Evolutionary conservation across 2,329 filamentous ascomycete species (phyloP), one percentile per base, ranked within the genome.

Genomic region (Neonectria coccinea): DNA sequence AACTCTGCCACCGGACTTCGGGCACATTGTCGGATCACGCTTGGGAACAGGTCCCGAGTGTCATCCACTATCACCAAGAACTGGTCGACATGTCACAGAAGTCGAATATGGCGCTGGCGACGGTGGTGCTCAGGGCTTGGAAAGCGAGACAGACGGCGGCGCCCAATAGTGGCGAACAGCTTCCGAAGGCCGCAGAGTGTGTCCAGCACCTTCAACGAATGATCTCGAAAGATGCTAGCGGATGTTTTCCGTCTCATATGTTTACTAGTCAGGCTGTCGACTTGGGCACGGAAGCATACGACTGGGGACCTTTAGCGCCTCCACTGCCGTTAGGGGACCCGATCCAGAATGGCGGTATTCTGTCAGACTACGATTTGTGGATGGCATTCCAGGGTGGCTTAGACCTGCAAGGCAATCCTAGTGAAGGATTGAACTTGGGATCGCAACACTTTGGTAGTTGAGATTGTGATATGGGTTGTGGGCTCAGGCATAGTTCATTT

Each of bases 11-110:
- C 11, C 55, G 60, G 27, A 58, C 60, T 10, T 50, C 54, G 6
- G 60, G 60, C 12, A 54, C 41, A 5, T 42, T 63, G 31, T 48
- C 58, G 6, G 60, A 63, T 22, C 29, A 42, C n/a, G 60, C 55
- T 2, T 63, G 60, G 60, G 31, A 25, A 1, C 41, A 50, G 14
- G 39, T 63, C 1, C 55, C 60, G 1, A 25, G 41, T 1, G 18
- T 63, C 2, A 60, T 56, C 33, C 16, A 31, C 5, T 50, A 31
- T 11, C 47, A 50, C 27, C 25, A 27, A 20, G 47, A 50, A 6
- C n/a, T 50, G 9, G 10, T 33, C 11, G 4, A 50, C 18, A 6
- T 22, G 6, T 31, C 27, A 5, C 16, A n/a, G 1, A 22, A 31
- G 14, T 31, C 7, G 20, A 31, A 29, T 31, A 11, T 31, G 9